Evolutionary conservation across 2,329 filamentous ascomycete species (phyloP).

Genomic region (Amphichorda felina): DNA sequence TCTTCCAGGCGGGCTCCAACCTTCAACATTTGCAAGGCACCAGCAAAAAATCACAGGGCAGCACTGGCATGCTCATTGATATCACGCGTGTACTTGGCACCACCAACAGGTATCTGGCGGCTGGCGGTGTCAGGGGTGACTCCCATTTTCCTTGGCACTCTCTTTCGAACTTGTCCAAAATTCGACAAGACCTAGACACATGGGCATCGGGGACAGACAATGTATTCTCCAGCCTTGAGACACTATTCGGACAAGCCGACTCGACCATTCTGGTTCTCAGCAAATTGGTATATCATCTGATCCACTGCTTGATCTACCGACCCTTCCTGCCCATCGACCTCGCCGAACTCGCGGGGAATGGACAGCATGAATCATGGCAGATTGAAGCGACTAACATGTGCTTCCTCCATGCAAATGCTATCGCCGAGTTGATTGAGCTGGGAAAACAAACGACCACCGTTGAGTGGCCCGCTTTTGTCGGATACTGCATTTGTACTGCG

Average conservation of each 20-base stretch:
- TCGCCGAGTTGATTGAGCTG: slow-evolving; percentile 70
- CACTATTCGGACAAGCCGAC: slow-evolving; percentile 65
- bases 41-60: slow-evolving; percentile 61
- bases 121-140: slow-evolving; percentile 78
- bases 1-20: slow-evolving; percentile 71
- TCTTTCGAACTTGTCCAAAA: slow-evolving; percentile 74
- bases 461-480: slow-evolving; percentile 79
- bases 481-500: slow-evolving; percentile 77
- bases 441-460: slow-evolving; percentile 62
- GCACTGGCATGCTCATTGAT: slow-evolving; percentile 72
- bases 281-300: slow-evolving; percentile 78
- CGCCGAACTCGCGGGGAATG: slow-evolving; percentile 64
- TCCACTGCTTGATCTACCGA: slow-evolving; percentile 78
- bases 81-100: slow-evolving; percentile 73
- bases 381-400: slow-evolving; percentile 84
- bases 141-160: slow-evolving; percentile 88
- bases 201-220: slow-evolving; percentile 78
- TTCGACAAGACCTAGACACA: slow-evolving; percentile 71
- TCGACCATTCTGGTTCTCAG: slow-evolving; percentile 69
- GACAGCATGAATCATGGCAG: slow-evolving; percentile 85
- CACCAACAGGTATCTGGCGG: slow-evolving; percentile 74
- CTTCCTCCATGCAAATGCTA: slow-evolving; percentile 76
- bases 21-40: slow-evolving; percentile 59
- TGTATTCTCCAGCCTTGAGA: slow-evolving; percentile 63
- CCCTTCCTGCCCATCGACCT: slow-evolving; percentile 80